Evolutionary conservation across 176 grass and related monocot genomes (phyloP).

Genomic region (Lolium multiflorum): DNA sequence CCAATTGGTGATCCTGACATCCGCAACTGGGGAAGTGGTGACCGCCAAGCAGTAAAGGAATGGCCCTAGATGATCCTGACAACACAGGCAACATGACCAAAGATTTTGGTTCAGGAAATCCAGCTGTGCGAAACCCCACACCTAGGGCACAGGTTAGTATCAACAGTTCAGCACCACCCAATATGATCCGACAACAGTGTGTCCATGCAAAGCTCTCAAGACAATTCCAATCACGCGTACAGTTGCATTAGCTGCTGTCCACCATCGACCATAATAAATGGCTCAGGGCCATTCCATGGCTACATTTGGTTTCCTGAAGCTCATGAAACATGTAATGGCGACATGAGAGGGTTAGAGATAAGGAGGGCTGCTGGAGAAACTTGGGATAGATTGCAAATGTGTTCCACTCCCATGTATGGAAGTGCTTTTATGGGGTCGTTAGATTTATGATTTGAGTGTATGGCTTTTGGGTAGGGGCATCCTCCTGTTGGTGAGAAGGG

Average conservation of each 20-base stretch:
- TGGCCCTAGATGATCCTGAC: slow-evolving; percentile 48
- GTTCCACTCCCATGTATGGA: not conserved
- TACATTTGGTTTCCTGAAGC: slow-evolving; percentile 44
- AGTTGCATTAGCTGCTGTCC: slow-evolving; percentile 14
- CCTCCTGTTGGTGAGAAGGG: slow-evolving; percentile 19
- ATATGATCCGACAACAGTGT: not conserved
- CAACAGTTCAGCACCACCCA: slow-evolving; percentile 37
- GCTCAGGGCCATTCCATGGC: slow-evolving; percentile 40
- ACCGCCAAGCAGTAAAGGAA: slow-evolving; percentile 23
- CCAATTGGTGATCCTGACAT: slow-evolving; percentile 39
- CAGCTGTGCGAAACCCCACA: slow-evolving; percentile 31
- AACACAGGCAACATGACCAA: slow-evolving; percentile 39
- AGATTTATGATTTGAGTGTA: slow-evolving; percentile 19
- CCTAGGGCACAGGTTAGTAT: slow-evolving; percentile 43
- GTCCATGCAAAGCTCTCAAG: slow-evolving; percentile 18
- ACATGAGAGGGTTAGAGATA: slow-evolving; percentile 21
- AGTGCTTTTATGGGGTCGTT: not conserved
- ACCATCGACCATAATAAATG: slow-evolving; percentile 36
- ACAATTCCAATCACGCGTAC: slow-evolving; percentile 32
- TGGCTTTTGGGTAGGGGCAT: not conserved
- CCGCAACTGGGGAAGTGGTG: slow-evolving; percentile 29
- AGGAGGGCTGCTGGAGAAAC: not conserved
- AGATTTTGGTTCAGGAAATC: slow-evolving; percentile 32
- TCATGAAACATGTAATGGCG: slow-evolving; percentile 49
- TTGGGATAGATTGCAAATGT: not conserved